Conservation (phyloP, 805 yeast species). For the Jamesozyma hellenica region DNA sequence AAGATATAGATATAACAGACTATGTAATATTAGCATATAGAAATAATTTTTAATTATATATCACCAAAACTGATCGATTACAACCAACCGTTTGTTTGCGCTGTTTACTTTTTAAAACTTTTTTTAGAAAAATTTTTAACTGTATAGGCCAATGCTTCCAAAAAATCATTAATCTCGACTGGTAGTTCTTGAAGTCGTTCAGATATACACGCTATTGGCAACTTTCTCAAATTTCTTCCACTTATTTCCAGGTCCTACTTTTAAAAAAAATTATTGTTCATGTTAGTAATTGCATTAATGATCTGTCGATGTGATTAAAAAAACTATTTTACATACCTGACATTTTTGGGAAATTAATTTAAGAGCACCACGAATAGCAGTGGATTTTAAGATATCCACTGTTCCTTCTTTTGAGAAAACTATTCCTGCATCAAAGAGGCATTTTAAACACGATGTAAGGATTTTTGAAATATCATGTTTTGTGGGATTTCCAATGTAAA, state of each 20-base stretch:
- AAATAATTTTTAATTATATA: neutral
- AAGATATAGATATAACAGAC: neutral
- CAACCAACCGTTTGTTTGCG: too few relatives aligned
- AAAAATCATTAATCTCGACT: conserved; percentile 15
- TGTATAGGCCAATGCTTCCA: conserved; percentile 18
- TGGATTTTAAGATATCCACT: conserved; percentile 1
- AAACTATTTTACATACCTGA: conserved; percentile 15
- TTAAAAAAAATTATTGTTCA: too few relatives aligned
- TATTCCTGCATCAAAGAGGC: conserved; percentile 14
- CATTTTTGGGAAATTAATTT: conserved; percentile 15
- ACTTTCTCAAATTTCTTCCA: conserved; percentile 25
- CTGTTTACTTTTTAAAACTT: too few relatives aligned
- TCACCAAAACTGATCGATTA: too few relatives aligned
- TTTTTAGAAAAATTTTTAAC: neutral
- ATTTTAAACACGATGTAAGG: conserved; percentile 22
- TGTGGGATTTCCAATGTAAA: conserved; percentile 31
- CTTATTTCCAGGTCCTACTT: conserved; percentile 16
- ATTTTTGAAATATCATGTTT: conserved; percentile 24
- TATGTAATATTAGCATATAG: conserved; percentile 5
- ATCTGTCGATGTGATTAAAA: neutral
- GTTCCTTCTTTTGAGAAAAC: conserved; percentile 4
- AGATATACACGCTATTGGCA: conserved; percentile 24
- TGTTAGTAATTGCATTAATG: conserved; percentile 2
- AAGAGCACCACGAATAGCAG: conserved; percentile 9
- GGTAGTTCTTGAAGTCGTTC: conserved; percentile 22